Base-by-base conservation (phyloP, 129 eudicot species). In the Flaveria sonorensis region DNA sequence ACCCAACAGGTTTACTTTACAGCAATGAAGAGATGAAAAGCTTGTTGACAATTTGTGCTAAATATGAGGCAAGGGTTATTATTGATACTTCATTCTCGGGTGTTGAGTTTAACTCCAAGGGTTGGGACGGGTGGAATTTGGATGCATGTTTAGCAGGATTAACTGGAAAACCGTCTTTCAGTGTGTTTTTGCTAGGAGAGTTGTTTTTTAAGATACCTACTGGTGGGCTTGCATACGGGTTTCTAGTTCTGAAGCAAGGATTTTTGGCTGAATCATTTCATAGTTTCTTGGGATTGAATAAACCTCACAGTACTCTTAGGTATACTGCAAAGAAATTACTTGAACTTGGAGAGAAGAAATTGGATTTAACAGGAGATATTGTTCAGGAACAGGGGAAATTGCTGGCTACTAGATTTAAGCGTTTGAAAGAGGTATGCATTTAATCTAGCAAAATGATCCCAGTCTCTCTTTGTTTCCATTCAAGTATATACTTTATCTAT, bases 31-130 rank as follows among this genome's bases (percentile, higher is more conserved):
- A 94, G 77, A 91, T 94, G 18, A 85, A 81, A 63, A 77, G 73
- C 10, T 79, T 94, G 80, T 59, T 94, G 78, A 82, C 87, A 18
- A 52, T 77, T 26, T 94, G 96, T 81, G 93, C 96, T 18, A 87
- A 84, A 72, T 91, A 70, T 74, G 97, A 96, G 74, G 96, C 97
- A 42, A 83, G 87, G 81, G 97, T 94, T 46, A 83, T 94, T 47
- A 77, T 94, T 6, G 98, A 94, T 53, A 91, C 98, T 16, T 89
- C 98, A 60, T 94, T 91, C 81, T 91, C 98, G 0, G 97, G 96
- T 3, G n/a, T 26, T 45, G 90, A 87, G 61, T 89, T 82, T 51
- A 85, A 87, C 76, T 77, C 77, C 15, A 80, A 72, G 36, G 83
- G 79, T 23, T 85, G 79, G 76, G 85, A 79, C 5, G 77, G 81